Evolutionary conservation across 495 filamentous ascomycete species (phyloP), one percentile per base, ranked within the genome.

Genomic region (Antarctomyces pellizariae): DNA sequence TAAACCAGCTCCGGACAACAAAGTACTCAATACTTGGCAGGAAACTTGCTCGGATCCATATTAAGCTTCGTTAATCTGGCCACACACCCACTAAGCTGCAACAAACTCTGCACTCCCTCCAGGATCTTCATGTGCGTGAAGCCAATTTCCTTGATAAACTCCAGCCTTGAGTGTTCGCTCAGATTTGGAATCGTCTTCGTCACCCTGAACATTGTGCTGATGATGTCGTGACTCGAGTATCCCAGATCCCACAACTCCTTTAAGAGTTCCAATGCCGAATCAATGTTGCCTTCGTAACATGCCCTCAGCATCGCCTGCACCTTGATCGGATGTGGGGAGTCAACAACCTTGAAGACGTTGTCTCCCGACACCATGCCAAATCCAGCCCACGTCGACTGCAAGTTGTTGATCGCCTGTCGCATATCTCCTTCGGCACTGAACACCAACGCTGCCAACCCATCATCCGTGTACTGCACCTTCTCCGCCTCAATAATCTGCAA

Each of bases 81-180:
- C 24, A 95, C 61, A 43, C 83, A 92, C 13, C 86, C 86, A 41
- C 73, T 82, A 19, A 99, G 55, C 44, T 99, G 86, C 29, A 95
- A 63, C 22, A 92, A 54, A 2, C 84, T 93, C 53, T 92, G 82
- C 26, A 99, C 79, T 13, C 86, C 86, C 36, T 99, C 86, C 21
- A 95, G 54, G 28, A 99, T 84, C 38, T 89, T 77, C 86, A 99
- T 99, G 43, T 99, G 86, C 9, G 89, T 91, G 47, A 99, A 99
- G 9, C 86, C 86, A 47, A 99, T 95, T 50, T 93, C 89, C 47
- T 75, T 77, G 41, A 95, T 89, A 36, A 99, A 95, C 43, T 91
- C 79, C 29, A 99, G 52, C 50, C 92, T 86, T 12, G 78, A 62
- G 48, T 95, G 79, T 53, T 99, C 86, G 26, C 77, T 83, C 22